These are phyloP conservation scores for Ophiobolus disseminans DNA, from an alignment of 2,329 filamentous ascomycete genomes.

Conservation along the genomic window DNA sequence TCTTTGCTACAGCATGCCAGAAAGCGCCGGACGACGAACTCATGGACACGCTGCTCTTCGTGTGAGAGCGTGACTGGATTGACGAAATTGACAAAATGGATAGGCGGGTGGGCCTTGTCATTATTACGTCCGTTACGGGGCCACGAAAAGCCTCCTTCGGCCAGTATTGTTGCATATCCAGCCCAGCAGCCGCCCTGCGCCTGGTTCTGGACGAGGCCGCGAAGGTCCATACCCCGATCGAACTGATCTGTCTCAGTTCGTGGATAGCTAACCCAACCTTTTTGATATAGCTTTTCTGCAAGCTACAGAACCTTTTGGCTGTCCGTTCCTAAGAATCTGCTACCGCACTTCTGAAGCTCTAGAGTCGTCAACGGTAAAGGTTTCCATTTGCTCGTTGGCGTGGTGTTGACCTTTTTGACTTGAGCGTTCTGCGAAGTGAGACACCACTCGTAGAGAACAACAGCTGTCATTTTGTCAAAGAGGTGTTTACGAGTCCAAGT, in stretches of 20 bases:
- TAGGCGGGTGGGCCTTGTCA: constrained; percentile 96
- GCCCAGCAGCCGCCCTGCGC: constrained; percentile 80
- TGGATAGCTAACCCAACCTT: constrained; percentile 96
- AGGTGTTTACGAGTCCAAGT: constrained; percentile 81
- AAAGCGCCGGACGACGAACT: constrained; percentile 90
- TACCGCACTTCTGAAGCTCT: constrained; percentile 95
- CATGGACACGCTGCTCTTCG: constrained; percentile 80
- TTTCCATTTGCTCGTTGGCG: constrained; percentile 92
- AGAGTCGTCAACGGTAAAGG: constrained; percentile 93
- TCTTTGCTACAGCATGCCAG: constrained; percentile 96
- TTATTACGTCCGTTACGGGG: constrained; percentile 87
- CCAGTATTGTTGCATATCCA: constrained; percentile 74
- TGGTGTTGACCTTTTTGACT: constrained; percentile 85
- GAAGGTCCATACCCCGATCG: constrained; percentile 85
- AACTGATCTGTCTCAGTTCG: constrained; percentile 97
- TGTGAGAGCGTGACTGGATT: constrained; percentile 65
- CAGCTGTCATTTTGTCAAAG: constrained; percentile 84
- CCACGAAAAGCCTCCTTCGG: constrained; percentile 78
- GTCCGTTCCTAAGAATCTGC: constrained; percentile 83
- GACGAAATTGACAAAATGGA: constrained; percentile 91
- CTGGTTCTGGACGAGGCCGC: constrained; percentile 82
- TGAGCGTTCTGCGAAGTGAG: constrained; percentile 76
- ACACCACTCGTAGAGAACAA: constrained; percentile 86
- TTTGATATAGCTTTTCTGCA: constrained; percentile 88
- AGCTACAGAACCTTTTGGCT: constrained; percentile 87